Conservation (phyloP, 257 asterid species). For the Solanum arcanum region DNA sequence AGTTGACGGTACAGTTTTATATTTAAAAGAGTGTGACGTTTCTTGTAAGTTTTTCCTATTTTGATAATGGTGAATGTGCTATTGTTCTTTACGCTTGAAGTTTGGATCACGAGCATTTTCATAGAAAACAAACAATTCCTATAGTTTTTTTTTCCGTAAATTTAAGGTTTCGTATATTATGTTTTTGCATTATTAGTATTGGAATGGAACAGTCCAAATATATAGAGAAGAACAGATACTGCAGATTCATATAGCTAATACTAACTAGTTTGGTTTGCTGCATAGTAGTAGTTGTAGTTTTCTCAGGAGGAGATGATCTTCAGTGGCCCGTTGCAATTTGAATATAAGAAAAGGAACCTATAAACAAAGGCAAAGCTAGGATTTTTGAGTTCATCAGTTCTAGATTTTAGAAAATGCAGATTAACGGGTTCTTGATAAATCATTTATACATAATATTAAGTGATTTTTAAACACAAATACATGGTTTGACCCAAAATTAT, state of each 20-base stretch:
- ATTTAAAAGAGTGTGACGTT: neutral
- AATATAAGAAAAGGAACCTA: neutral
- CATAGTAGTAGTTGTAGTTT: neutral
- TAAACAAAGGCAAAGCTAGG: neutral
- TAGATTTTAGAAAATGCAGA: neutral
- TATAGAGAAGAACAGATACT: neutral
- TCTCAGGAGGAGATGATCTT: neutral
- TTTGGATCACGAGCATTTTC: conserved; percentile 21
- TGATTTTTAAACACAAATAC: neutral
- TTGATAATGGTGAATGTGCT: conserved; percentile 1
- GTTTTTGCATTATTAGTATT: neutral
- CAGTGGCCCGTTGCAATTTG: neutral
- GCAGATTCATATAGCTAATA: neutral
- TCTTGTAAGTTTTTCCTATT: neutral
- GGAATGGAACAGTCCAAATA: neutral
- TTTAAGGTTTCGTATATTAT: neutral
- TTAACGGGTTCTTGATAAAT: neutral
- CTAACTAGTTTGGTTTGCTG: neutral
- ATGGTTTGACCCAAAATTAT: neutral
- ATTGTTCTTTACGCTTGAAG: neutral
- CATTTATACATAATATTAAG: neutral
- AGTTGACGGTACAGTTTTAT: neutral
- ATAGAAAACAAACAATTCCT: neutral
- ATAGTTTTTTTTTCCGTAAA: neutral
- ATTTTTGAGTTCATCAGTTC: neutral